These are phyloP conservation scores for Colletotrichum noveboracense DNA, from an alignment of 2,329 filamentous ascomycete genomes.

Conservation along the genomic window DNA sequence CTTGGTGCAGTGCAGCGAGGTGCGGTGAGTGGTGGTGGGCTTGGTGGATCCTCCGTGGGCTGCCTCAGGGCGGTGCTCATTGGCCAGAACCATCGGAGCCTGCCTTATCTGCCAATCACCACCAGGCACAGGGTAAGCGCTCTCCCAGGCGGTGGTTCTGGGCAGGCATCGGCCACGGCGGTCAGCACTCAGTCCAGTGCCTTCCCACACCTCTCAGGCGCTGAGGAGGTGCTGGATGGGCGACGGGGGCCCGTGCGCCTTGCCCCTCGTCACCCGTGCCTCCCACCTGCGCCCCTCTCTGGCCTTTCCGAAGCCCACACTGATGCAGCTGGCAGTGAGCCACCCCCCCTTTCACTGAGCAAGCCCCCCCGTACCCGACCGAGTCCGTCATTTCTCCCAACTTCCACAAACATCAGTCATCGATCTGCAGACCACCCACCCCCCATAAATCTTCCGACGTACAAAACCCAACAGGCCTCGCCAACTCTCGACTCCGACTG, in stretches of 20 bases:
- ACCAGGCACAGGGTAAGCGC: not conserved
- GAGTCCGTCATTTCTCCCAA: constrained; percentile 21
- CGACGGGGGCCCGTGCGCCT: not conserved
- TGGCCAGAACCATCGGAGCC: not conserved
- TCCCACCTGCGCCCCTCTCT: not conserved
- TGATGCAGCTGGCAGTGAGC: not conserved
- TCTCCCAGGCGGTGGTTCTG: not conserved
- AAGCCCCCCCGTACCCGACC: not conserved
- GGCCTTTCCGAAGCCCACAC: not conserved
- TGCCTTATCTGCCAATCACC: not conserved
- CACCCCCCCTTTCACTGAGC: not conserved
- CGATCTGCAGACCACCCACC: constrained; percentile 16
- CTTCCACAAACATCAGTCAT: constrained; percentile 15
- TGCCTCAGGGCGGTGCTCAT: not conserved
- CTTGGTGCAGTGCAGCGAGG: not conserved
- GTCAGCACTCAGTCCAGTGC: not conserved
- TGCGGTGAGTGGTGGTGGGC: not conserved
- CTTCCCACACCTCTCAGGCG: not conserved
- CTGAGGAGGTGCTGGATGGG: not conserved
- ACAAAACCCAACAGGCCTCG: constrained; percentile 16
- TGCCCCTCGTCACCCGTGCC: not conserved
- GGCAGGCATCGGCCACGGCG: not conserved
- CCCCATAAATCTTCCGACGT: constrained; percentile 22
- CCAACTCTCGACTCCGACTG: constrained; percentile 5
- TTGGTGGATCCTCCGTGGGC: not conserved